Evolutionary conservation across 805 yeast species (phyloP).

Genomic region (Wilhelminamyces savonicus): DNA sequence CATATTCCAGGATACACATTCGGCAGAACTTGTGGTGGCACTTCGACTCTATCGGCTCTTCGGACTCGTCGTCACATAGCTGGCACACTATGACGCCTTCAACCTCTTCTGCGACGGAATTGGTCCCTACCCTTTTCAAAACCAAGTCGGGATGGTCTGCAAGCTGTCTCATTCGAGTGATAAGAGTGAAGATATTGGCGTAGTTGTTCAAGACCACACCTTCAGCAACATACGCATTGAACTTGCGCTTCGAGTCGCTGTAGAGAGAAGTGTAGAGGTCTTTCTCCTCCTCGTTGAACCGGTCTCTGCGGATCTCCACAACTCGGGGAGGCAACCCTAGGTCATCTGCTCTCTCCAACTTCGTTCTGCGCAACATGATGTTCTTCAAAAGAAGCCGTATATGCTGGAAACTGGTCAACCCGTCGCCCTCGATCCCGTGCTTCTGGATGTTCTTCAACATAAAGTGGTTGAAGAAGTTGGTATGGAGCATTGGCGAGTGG

Average conservation of each 20-base stretch:
- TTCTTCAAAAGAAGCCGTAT: conserved; percentile 70
- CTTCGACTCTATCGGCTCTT: conserved; percentile 90
- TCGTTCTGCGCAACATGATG: conserved; percentile 90
- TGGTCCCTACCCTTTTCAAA: conserved; percentile 55
- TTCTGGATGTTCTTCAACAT: conserved; percentile 91
- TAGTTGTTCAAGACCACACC: conserved; percentile 96
- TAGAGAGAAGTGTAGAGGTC: conserved; percentile 86
- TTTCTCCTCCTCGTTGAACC: conserved; percentile 90
- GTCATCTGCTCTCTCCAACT: conserved; percentile 95
- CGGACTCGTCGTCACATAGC: conserved; percentile 96
- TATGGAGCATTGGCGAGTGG: conserved; percentile 91
- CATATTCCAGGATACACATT: conserved; percentile 84
- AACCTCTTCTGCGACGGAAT: conserved; percentile 29
- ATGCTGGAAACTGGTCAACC: conserved; percentile 68
- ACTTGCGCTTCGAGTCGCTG: conserved; percentile 79
- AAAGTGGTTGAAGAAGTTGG: conserved; percentile 92
- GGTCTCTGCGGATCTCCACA: conserved; percentile 81
- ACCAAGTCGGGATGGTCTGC: conserved; percentile 99
- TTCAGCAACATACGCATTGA: conserved; percentile 88
- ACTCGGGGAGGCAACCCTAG: conserved; percentile 94
- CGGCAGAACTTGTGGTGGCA: conserved; percentile 95
- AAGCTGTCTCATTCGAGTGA: conserved; percentile 95
- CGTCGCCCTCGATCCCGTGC: conserved; percentile 76
- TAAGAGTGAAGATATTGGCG: conserved; percentile 92
- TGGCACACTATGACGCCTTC: conserved; percentile 72